A percentile compares a stretch with the other conserved stretches of the same genome.
Evolutionary conservation across 148 eudicot species (phyloP).

Genomic region (Persicaria tinctoria): DNA sequence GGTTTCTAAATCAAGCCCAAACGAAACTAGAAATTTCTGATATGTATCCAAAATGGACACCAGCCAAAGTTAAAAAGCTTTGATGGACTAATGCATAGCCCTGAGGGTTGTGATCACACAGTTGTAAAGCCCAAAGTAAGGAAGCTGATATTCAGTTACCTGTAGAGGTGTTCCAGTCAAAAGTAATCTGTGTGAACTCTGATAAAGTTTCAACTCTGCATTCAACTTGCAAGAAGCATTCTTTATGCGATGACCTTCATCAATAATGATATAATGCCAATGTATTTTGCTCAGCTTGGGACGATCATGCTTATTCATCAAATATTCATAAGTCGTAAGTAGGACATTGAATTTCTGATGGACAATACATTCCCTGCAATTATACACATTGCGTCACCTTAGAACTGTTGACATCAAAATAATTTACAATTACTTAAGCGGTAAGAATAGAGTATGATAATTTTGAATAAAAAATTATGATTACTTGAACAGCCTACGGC

Average conservation of each 20-base stretch:
- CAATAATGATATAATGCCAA: slow-evolving; percentile 95
- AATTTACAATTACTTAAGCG: neutral
- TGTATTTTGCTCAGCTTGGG: slow-evolving; percentile 84
- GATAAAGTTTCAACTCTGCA: slow-evolving; percentile 92
- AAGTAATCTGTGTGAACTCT: slow-evolving; percentile 85
- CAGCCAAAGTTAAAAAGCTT: slow-evolving; percentile 1
- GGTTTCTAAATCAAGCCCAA: neutral
- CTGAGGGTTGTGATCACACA: neutral
- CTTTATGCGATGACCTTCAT: slow-evolving; percentile 97
- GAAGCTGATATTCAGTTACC: slow-evolving; percentile 30
- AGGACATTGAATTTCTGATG: slow-evolving; percentile 94
- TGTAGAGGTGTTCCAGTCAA: slow-evolving; percentile 97
- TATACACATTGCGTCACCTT: neutral
- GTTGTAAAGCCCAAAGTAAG: slow-evolving; percentile 1
- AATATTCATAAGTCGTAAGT: slow-evolving; percentile 90
- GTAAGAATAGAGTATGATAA: neutral
- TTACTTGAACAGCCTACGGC: slow-evolving; percentile 86
- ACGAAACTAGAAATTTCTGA: neutral
- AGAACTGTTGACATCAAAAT: neutral
- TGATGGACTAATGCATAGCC: neutral
- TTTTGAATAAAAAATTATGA: slow-evolving; percentile 14
- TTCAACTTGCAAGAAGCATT: slow-evolving; percentile 98
- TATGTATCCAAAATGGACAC: neutral
- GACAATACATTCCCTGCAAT: slow-evolving; percentile 72
- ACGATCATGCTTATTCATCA: slow-evolving; percentile 98